Percentiles rank a stretch among this genome's conserved stretches.
Conservation (phyloP, 1,284 basidiomycete species). For the Trametes versicolor region DNA sequence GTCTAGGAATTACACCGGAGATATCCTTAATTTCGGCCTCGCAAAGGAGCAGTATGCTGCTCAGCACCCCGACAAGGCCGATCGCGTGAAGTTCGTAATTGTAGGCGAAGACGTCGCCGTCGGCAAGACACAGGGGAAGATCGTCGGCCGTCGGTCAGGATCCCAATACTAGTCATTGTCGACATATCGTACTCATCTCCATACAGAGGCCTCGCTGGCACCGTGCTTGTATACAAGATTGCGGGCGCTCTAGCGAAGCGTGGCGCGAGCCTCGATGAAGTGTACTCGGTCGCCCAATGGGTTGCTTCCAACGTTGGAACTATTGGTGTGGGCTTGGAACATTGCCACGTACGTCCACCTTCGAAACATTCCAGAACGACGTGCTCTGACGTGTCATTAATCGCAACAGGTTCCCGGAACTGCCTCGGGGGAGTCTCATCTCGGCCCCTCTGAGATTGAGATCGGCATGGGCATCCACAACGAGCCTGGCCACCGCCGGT, state of each 20-base stretch:
- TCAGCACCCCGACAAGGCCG: conserved; percentile 70
- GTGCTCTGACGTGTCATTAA: not conserved
- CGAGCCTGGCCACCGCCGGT: conserved; percentile 81
- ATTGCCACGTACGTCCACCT: conserved; percentile 77
- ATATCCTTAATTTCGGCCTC: conserved; percentile 93
- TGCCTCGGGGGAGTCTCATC: conserved; percentile 63
- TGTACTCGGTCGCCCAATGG: conserved; percentile 76
- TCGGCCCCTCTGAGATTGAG: conserved; percentile 78
- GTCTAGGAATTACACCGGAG: conserved; percentile 85
- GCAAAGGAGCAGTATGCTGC: conserved; percentile 89
- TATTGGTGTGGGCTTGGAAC: conserved; percentile 91
- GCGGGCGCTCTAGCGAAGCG: conserved; percentile 84
- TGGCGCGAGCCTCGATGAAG: conserved; percentile 79
- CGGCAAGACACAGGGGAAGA: conserved; percentile 78
- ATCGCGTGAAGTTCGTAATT: conserved; percentile 82
- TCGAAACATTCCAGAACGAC: not conserved
- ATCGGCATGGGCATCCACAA: conserved; percentile 95
- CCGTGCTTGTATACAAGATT: conserved; percentile 92
- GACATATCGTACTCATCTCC: not conserved
- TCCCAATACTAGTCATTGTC: not conserved
- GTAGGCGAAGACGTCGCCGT: conserved; percentile 96
- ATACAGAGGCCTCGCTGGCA: conserved; percentile 85
- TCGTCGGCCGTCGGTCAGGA: conserved; percentile 79
- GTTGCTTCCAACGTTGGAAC: conserved; percentile 78
- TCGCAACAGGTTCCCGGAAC: conserved; percentile 81